phyloP scores from a whole-genome alignment of 2,329 filamentous ascomycete genomes.

The Aspergillus pseudotamarii region DNA sequence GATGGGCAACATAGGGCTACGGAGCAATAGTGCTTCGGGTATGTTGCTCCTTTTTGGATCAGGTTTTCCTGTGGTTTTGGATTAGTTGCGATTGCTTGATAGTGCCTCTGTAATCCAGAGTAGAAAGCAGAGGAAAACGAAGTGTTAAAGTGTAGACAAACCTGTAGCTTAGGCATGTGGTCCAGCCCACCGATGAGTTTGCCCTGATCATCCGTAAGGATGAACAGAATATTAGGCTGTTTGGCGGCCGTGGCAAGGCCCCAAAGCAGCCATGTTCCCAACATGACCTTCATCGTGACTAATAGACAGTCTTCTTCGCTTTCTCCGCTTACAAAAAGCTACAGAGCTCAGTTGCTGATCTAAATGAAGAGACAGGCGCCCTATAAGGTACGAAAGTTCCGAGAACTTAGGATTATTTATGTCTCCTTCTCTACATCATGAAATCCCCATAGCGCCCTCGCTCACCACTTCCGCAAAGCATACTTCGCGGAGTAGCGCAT shows the following conservation, averaged over 20 bases:
- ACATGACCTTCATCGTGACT: not conserved
- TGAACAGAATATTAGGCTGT: constrained; percentile 64
- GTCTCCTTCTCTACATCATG: not conserved
- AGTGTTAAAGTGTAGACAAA: not conserved
- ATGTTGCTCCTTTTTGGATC: constrained; percentile 59
- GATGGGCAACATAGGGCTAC: constrained; percentile 68
- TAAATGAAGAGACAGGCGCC: not conserved
- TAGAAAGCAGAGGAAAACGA: not conserved
- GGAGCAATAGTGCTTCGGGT: constrained; percentile 62
- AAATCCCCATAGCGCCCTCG: not conserved
- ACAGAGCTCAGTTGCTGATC: not conserved
- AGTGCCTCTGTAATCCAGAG: fast-evolving
- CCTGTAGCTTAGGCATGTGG: constrained; percentile 56
- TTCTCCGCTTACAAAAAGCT: not conserved
- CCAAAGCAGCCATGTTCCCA: not conserved
- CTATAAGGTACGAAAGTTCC: not conserved
- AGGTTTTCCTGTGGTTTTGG: constrained; percentile 53
- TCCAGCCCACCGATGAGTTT: constrained; percentile 32
- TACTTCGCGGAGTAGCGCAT: not conserved
- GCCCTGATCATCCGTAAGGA: constrained; percentile 71
- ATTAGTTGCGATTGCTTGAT: not conserved
- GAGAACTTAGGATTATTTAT: not conserved
- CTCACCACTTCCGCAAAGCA: not conserved
- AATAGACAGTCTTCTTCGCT: not conserved
- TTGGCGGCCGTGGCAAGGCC: constrained; percentile 23